These are phyloP conservation scores for Cladophialophora yegresii DNA, from an alignment of 2,329 filamentous ascomycete species.

Conservation along the genomic window DNA sequence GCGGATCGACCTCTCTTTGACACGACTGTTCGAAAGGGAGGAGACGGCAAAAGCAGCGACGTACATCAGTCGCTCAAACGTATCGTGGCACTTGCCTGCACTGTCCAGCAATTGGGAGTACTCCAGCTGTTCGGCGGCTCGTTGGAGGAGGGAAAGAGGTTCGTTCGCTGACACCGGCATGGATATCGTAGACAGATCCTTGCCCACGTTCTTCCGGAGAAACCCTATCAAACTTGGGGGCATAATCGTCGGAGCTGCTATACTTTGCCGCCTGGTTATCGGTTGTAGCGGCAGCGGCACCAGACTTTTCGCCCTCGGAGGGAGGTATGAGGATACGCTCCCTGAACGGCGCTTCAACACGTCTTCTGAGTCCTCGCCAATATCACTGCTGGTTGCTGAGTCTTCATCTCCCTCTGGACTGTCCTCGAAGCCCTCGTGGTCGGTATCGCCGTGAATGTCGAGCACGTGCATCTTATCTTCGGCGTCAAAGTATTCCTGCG, in stretches of 20 bases:
- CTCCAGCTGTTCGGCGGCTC: constrained; percentile 85
- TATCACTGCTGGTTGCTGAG: constrained; percentile 65
- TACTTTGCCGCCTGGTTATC: constrained; percentile 67
- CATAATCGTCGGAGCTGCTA: constrained; percentile 72
- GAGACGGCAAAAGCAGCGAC: constrained; percentile 90
- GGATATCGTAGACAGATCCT: constrained; percentile 92
- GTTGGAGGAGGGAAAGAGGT: constrained; percentile 82
- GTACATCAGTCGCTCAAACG: constrained; percentile 74
- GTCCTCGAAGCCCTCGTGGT: constrained; percentile 60
- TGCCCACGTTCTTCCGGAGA: constrained; percentile 94
- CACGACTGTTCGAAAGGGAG: constrained; percentile 75
- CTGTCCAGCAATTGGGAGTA: constrained; percentile 82
- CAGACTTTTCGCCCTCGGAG: constrained; percentile 72
- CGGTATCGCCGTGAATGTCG: constrained; percentile 71
- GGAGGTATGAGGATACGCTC: constrained; percentile 63
- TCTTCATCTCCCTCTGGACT: constrained; percentile 55
- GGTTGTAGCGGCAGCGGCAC: constrained; percentile 71
- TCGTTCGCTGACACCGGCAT: constrained; percentile 98
- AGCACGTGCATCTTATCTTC: constrained; percentile 70
- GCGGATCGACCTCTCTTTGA: constrained; percentile 86
- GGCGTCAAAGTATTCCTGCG: constrained; percentile 94
- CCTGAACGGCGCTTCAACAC: constrained; percentile 38
- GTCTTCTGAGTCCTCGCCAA: constrained; percentile 51
- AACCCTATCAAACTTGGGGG: constrained; percentile 93
- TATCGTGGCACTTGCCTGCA: constrained; percentile 60